Conservation (phyloP, 768 basidiomycete genomes). For the Pleurotus sapidus region DNA sequence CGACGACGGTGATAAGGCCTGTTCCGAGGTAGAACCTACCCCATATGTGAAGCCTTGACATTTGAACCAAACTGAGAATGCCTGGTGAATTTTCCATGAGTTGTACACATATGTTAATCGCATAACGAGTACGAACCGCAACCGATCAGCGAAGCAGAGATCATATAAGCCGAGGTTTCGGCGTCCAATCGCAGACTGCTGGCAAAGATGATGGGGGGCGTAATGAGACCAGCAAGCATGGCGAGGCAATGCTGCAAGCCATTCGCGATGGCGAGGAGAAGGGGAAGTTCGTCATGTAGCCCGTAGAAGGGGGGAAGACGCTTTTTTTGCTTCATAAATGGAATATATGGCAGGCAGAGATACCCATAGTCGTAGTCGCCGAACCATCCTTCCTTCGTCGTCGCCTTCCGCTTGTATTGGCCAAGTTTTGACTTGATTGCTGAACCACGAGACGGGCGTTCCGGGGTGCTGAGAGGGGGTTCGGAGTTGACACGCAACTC, state of each 20-base stretch:
- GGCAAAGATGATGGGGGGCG: conserved; percentile 81
- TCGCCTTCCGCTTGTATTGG: conserved; percentile 4
- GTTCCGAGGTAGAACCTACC: conserved; percentile 70
- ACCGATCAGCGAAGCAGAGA: conserved; percentile 79
- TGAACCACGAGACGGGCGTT: not conserved
- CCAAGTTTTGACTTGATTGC: not conserved
- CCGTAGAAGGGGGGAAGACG: conserved; percentile 71
- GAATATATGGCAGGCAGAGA: conserved; percentile 68
- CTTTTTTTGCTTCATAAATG: conserved; percentile 42
- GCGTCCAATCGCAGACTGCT: conserved; percentile 57
- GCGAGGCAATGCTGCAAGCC: conserved; percentile 78
- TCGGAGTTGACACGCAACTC: not conserved
- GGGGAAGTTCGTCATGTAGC: conserved; percentile 67
- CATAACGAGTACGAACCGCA: conserved; percentile 41
- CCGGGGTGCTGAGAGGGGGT: not conserved
- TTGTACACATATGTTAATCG: not conserved
- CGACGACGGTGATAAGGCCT: conserved; percentile 80
- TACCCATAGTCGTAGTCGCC: conserved; percentile 80
- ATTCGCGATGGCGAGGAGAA: conserved; percentile 67
- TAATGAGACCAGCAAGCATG: conserved; percentile 82
- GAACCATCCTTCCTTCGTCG: conserved; percentile 68
- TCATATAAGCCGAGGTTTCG: conserved; percentile 67
- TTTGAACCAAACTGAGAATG: conserved; percentile 74
- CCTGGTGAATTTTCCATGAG: conserved; percentile 35
- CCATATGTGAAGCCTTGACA: conserved; percentile 65